A percentile compares a stretch with the other conserved stretches of the same genome.
These are phyloP conservation scores for Rhytidhysteron rufulum DNA, from an alignment of 2,329 filamentous ascomycete genomes.

Conservation along the genomic window DNA sequence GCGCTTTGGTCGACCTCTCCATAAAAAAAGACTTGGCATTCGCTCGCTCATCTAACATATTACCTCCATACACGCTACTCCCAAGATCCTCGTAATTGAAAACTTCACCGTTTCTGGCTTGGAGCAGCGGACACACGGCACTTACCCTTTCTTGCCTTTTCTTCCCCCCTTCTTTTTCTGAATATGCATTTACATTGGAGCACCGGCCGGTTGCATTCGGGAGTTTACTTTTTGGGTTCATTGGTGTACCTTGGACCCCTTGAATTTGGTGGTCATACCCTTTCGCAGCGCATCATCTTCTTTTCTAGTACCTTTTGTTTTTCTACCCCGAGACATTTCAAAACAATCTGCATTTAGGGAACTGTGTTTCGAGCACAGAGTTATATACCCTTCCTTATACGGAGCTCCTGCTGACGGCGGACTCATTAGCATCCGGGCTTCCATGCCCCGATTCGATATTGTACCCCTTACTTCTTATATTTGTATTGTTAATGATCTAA, in stretches of 20 bases:
- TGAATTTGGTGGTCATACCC: no score
- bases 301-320: conserved; percentile 4
- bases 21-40: no score
- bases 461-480: background rate
- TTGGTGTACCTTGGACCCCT: conserved; percentile 1
- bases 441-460: conserved; percentile 2
- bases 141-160: no score
- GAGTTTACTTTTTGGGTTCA: conserved; percentile 1
- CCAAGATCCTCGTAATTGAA: conserved; percentile 1
- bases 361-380: conserved; percentile 7
- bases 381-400: conserved; percentile 20
- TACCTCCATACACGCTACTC: no score
- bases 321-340: conserved; percentile 4
- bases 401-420: conserved; percentile 4
- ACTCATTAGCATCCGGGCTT: conserved; percentile 2
- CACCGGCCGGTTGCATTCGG: conserved; percentile 4
- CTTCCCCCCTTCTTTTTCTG: no score
- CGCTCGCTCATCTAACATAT: no score
- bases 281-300: no score
- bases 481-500: conserved; percentile 19
- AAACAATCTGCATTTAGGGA: conserved; percentile 6
- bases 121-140: conserved; percentile 4
- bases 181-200: conserved; percentile 13
- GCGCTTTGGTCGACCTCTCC: no score
- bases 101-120: background rate